A percentile compares a stretch with the other conserved stretches of the same genome.
Conservation (phyloP, 179 eudicot species). For the Camellia oleifera region DNA sequence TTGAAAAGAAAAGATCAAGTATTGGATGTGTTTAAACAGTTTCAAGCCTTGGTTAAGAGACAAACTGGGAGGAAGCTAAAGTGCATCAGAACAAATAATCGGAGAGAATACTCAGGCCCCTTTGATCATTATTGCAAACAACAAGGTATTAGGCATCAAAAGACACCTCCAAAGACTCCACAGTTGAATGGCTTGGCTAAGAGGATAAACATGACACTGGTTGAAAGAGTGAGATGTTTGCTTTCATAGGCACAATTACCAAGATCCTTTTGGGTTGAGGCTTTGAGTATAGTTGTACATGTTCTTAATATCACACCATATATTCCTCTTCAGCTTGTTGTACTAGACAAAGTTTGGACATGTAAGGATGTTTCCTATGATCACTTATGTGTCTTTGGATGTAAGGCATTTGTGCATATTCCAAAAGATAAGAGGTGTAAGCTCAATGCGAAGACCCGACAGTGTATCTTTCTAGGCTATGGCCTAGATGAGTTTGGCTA, state of each 20-base stretch:
- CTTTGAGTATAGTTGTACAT: not conserved
- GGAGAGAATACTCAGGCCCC: too few species aligned
- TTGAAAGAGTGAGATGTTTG: constrained; percentile 16
- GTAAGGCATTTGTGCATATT: constrained; percentile 20
- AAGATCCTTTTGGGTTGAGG: constrained; percentile 18
- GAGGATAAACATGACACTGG: constrained; percentile 15
- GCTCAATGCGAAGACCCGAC: constrained; percentile 8
- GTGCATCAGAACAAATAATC: too few species aligned
- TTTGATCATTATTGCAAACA: too few species aligned
- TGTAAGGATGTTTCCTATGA: constrained; percentile 17
- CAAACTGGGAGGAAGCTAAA: not conserved
- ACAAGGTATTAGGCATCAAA: constrained; percentile 9
- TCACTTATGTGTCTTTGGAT: constrained; percentile 19
- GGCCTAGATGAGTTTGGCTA: constrained; percentile 16
- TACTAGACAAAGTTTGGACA: constrained; percentile 14
- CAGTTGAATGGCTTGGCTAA: constrained; percentile 11
- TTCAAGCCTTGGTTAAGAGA: constrained; percentile 7
- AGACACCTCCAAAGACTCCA: not conserved
- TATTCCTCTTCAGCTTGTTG: constrained; percentile 17
- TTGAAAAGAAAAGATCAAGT: constrained; percentile 16
- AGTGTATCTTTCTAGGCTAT: constrained; percentile 22
- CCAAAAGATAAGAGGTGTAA: constrained; percentile 20
- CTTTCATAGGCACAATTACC: constrained; percentile 20
- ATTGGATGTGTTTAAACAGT: constrained; percentile 11
- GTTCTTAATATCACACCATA: constrained; percentile 16